phyloP scores from a whole-genome alignment of 805 yeast genomes.

The Candida xiaguanensis region DNA sequence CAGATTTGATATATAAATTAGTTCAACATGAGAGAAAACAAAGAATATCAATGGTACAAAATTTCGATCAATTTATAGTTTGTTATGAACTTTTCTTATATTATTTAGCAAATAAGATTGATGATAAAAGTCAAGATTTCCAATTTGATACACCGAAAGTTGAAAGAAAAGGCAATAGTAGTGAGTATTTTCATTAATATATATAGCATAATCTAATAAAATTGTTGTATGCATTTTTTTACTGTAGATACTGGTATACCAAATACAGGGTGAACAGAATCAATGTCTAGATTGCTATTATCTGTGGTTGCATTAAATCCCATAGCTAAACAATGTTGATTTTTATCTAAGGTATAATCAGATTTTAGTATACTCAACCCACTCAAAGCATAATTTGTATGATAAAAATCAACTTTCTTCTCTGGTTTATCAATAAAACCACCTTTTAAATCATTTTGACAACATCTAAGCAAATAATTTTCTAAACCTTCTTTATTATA shows the following conservation, averaged over 20 bases:
- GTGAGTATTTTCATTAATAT: conserved; percentile 3
- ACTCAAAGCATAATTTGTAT: conserved; percentile 76
- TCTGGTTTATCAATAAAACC: conserved; percentile 92
- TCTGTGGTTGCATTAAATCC: conserved; percentile 12
- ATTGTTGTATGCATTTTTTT: conserved; percentile 4
- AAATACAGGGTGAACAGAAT: conserved; percentile 24
- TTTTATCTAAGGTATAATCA: conserved; percentile 18
- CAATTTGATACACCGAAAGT: not conserved
- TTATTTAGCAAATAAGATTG: conserved; percentile 12
- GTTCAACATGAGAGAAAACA: conserved; percentile 69
- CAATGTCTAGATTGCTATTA: conserved; percentile 13
- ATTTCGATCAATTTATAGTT: conserved; percentile 65
- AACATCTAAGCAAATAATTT: conserved; percentile 68
- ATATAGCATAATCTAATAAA: conserved; percentile 2
- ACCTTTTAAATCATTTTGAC: conserved; percentile 60
- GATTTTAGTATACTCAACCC: conserved; percentile 69
- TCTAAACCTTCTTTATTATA: conserved; percentile 57
- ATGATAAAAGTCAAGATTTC: not conserved
- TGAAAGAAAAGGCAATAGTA: not conserved
- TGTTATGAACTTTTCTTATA: conserved; percentile 62
- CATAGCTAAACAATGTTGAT: conserved; percentile 14
- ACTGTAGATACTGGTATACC: conserved; percentile 18
- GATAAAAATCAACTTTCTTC: conserved; percentile 77
- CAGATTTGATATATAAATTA: conserved; percentile 59
- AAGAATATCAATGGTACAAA: conserved; percentile 82